These are phyloP conservation scores for Acacia acuminata DNA, from an alignment of 306 rosid genomes.

Conservation along the genomic window DNA sequence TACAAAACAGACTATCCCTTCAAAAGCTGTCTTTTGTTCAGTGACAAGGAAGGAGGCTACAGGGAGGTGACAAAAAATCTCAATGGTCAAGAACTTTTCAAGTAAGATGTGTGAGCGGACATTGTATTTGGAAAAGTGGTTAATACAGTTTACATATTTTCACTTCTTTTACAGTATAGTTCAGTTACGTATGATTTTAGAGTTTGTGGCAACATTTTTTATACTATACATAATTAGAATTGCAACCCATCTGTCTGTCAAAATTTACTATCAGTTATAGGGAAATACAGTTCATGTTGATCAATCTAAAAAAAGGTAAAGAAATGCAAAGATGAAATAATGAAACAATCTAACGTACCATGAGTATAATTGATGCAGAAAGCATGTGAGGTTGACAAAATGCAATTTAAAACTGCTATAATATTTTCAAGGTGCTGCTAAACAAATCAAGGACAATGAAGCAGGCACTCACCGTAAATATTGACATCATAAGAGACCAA, in stretches of 20 bases:
- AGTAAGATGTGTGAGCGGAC: conserved; percentile 1
- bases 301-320: background rate
- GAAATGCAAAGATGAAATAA: conserved; percentile 1
- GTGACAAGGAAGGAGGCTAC: conserved; percentile 3
- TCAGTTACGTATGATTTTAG: background rate
- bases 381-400: background rate
- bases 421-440: conserved; percentile 8
- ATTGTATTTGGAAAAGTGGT: conserved; percentile 7
- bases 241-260: background rate
- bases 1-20: conserved; percentile 6
- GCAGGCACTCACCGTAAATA: conserved; percentile 62
- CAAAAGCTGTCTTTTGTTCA: conserved; percentile 2
- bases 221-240: too few relatives aligned
- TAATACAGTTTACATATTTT: background rate
- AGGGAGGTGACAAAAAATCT: conserved; percentile 9
- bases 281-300: background rate
- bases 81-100: conserved; percentile 15
- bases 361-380: background rate
- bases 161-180: conserved; percentile 8
- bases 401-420: background rate
- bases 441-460: conserved; percentile 12
- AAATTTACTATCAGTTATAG: background rate
- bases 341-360: conserved; percentile 11
- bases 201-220: background rate
- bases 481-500: conserved; percentile 90